Base-by-base conservation (phyloP, 2,329 filamentous ascomycete species). In the Chalara sp. region DNA sequence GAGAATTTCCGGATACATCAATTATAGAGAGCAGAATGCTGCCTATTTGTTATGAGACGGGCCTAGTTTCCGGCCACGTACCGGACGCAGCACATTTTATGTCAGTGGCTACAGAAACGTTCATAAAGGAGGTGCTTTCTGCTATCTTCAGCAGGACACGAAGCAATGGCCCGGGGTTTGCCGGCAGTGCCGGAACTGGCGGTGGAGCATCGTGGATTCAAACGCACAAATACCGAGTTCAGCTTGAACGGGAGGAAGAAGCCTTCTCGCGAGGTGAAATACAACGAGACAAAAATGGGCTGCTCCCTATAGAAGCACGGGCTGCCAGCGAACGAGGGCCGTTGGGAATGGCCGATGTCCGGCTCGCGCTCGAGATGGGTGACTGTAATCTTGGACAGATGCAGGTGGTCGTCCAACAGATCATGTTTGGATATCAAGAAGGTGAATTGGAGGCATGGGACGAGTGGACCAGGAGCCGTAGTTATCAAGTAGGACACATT, bases 271-370 rank as follows among this genome's bases (percentile, higher is more conserved):
- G 81, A n/a, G 89, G 90, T 5, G 87, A 91, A 59, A 67, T 95
- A 1, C 73, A 79, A 13, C 78, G 88, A 58, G 87, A 90, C 52
- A 84, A 86, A 53, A 84, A 80, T 45, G 90, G 90, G 1, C 69
- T 95, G 31, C 70, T 96, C 5, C 92, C 91, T 0, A 72, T 90
- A 35, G 90, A 96, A 67, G 81, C 87, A 3, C 89, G 87, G 64
- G 84, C 86, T 48, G 84, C 86, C 12, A 80, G 80, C 50, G 81
- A 86, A 59, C 76, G 89, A 39, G 79, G 83, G 5, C 81, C 87
- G 1, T 69, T 96, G 1, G 83, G 83, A 11, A 85, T 92, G 70
- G 81, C 84, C 13, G 92, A 96, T 65, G 68, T 96, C 45, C 79
- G 86, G 37, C 72, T 96, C 3, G 83, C 88, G 1, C 67, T 95